Conservation (phyloP, 2,329 filamentous ascomycete species). For the Furcasterigmium sp. region DNA sequence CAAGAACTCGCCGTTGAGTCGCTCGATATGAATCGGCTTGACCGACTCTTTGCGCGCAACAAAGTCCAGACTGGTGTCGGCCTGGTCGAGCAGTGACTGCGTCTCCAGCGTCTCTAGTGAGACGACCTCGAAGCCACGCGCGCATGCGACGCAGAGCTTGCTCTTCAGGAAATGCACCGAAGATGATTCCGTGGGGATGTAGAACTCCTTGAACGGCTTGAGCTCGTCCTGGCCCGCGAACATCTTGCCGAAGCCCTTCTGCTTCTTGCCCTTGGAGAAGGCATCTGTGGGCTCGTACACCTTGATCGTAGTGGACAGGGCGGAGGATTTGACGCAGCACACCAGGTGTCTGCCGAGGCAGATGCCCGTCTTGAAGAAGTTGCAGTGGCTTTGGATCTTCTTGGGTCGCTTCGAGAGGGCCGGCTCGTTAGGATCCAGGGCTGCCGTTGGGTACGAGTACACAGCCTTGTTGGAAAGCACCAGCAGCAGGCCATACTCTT, state of each 20-base stretch:
- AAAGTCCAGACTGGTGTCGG: constrained; percentile 96
- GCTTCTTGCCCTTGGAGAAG: constrained; percentile 89
- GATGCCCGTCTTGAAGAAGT: constrained; percentile 97
- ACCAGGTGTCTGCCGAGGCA: constrained; percentile 92
- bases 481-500: constrained; percentile 88
- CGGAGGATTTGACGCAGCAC: constrained; percentile 92
- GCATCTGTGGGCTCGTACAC: constrained; percentile 98
- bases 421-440: constrained; percentile 78
- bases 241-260: constrained; percentile 93
- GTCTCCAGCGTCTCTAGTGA: constrained; percentile 96
- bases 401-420: constrained; percentile 79
- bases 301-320: constrained; percentile 93
- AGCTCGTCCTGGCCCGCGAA: constrained; percentile 94
- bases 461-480: constrained; percentile 92
- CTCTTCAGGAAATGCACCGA: constrained; percentile 97
- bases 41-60: constrained; percentile 90
- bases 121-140: constrained; percentile 94
- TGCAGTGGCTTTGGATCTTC: constrained; percentile 96
- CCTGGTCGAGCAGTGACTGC: constrained; percentile 92
- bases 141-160: constrained; percentile 93
- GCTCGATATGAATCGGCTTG: constrained; percentile 94
- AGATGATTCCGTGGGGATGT: constrained; percentile 96
- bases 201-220: constrained; percentile 97
- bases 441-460: constrained; percentile 81
- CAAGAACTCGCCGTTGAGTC: constrained; percentile 92